A percentile compares a stretch with the other conserved stretches of the same genome.
Evolutionary conservation across 2,329 filamentous ascomycete species (phyloP).

Genomic region (Thelonectria rubi): DNA sequence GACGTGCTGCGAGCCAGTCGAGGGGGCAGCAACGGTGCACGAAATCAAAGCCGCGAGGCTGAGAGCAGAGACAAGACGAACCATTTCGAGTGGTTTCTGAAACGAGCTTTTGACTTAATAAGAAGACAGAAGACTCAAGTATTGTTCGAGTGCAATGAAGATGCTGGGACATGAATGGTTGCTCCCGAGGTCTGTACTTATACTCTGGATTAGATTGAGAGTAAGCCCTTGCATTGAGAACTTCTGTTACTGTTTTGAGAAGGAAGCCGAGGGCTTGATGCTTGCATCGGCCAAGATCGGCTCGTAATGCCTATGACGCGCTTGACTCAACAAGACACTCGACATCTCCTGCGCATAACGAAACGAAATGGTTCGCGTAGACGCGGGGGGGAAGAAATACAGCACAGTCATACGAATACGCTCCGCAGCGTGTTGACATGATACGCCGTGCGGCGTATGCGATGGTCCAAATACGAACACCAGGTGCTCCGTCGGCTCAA

Average conservation of each 20-base stretch:
- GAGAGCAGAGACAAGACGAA: neutral
- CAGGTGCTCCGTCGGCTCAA: too few species aligned
- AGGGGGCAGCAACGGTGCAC: neutral
- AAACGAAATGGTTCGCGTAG: neutral
- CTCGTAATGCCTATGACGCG: neutral
- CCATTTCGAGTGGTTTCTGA: neutral
- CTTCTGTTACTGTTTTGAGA: neutral
- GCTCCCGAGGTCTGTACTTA: neutral
- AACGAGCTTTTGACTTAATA: neutral
- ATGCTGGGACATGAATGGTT: neutral
- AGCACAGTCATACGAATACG: neutral
- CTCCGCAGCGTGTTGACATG: neutral
- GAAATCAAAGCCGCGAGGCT: neutral
- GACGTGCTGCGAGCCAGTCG: neutral
- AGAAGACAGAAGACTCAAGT: neutral
- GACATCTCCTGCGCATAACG: neutral
- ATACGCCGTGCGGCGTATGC: too few species aligned
- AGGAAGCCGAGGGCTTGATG: neutral
- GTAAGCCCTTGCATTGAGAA: neutral
- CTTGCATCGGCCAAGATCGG: neutral
- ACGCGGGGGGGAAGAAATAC: neutral
- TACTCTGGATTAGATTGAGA: neutral
- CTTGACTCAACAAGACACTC: neutral
- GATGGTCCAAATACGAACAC: too few species aligned
- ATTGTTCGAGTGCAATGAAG: neutral